Evolutionary conservation across 495 filamentous ascomycete species (phyloP), one percentile per base, ranked within the genome.

Genomic region (Neurospora sp.): DNA sequence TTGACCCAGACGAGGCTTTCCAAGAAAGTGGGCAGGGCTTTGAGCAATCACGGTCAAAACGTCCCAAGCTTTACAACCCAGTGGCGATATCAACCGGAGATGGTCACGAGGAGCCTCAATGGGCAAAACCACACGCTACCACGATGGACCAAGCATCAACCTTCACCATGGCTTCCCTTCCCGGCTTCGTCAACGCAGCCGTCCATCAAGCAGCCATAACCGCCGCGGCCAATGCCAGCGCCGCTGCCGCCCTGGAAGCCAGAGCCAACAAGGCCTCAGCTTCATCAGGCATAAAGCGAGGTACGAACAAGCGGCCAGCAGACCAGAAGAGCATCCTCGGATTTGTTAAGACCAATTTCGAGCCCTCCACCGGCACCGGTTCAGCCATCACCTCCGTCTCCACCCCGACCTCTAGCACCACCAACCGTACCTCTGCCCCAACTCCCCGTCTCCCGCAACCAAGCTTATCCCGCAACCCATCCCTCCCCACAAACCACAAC

Each of bases 101-200:
- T 16, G 75, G 69, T 9, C 79, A 77, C 70, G 78, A 81, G 48
- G 80, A 84, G 12, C 78, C 73, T 0, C 59, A 71, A 1, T 81
- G 79, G 78, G 53, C 70, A 16, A 79, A 72, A 20, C 75, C 74
- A 10, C 83, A 83, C 68, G 72, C 76, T 8, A 86, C 85, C 7
- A 85, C 84, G 4, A 85, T 86, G 84, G 83, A 86, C 31, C 78
- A 79, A 39, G 79, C 81, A 1, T 73, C 79, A 14, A 77, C 70
- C 16, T 86, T 85, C 71, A 85, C 84, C 8, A 77, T 83, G 16
- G 79, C 83, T 5, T 44, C 78, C 3, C 76, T 83, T 3, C 76
- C 79, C 2, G 84, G 84, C 1, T 87, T 87, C 40, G 81, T 82
- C 42, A 86, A 81, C 7, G 85, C 82, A 6, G 80, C 79, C 1